Evolutionary conservation across 192 early-diverging fungal species (phyloP), one percentile per base, ranked within the genome.

Genomic region (Gaertneriomyces semiglobifer): DNA sequence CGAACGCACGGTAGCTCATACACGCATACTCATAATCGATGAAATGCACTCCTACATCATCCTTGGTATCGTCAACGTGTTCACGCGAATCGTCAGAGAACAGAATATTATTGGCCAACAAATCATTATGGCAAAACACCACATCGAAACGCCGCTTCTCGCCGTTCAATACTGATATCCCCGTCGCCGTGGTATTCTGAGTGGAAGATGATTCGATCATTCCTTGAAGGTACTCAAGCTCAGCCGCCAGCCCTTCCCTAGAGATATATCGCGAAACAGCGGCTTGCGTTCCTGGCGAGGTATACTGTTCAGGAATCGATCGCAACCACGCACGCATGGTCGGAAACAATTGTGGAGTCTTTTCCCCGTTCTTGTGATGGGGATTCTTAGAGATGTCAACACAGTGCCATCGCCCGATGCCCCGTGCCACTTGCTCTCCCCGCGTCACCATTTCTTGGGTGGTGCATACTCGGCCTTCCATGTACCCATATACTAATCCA

Each of bases 21-120:
- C 77, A 84, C 2, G 89, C 93, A 70, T 98, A 98, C 63, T 98
- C 95, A 68, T 95, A 94, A 74, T 98, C 94, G 63, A 96, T 98
- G 72, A 93, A 95, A 33, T 33, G 25, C 25, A 33, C 25, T 33
- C 25, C 25, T 2, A 33, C 25, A 33, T 33, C 25, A 33, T 33
- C 25, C 0, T 33, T 33, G 2, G 25, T 33, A 33, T 2, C 25
- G 25, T 33, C 25, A 0, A 33, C 25, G 2, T 33, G 25, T 33
- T 33, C 25, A 33, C 25, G 25, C 25, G 25, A 33, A 33, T 33
- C 25, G 25, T 33, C 25, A 33, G 25, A 33, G 25, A 33, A 91
- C 33, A 98, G 89, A 54, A 98, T 81, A 77, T 98, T 98, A 20
- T 87, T 94, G 11, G 89, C 89, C 14, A 98, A 73, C 48, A 98